Evolutionary conservation across 2,329 filamentous ascomycete genomes (phyloP).

Genomic region (Immersiporthe knoxdaviesiana): DNA sequence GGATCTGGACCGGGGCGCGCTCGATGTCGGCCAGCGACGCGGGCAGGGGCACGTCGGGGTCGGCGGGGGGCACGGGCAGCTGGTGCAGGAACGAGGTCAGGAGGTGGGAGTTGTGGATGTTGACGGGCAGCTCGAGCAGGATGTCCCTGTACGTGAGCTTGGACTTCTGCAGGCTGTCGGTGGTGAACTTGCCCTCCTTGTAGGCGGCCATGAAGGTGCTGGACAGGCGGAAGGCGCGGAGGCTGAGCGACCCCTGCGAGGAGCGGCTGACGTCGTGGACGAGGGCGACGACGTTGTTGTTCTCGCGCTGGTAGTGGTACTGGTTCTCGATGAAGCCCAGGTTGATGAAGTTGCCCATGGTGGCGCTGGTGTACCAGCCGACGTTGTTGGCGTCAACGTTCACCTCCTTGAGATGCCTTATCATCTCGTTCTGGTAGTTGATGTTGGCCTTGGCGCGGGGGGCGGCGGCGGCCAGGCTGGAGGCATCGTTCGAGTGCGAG

Average conservation of each 20-base stretch:
- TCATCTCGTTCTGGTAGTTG: constrained; percentile 93
- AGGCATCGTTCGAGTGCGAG: constrained; percentile 74
- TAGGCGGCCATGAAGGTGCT: constrained; percentile 84
- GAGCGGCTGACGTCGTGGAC: constrained; percentile 96
- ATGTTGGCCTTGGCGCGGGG: constrained; percentile 90
- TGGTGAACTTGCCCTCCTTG: constrained; percentile 97
- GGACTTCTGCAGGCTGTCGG: constrained; percentile 94
- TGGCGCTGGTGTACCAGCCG: constrained; percentile 98
- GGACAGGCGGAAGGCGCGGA: constrained; percentile 92
- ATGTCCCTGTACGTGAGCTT: constrained; percentile 94
- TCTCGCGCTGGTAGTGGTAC: constrained; percentile 95
- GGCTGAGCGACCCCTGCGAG: constrained; percentile 85
- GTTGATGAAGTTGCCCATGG: constrained; percentile 98
- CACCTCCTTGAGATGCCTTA: constrained; percentile 92
- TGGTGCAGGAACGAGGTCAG: constrained; percentile 95
- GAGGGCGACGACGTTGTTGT: constrained; percentile 83
- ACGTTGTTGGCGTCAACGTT: constrained; percentile 98
- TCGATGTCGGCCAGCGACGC: constrained; percentile 78
- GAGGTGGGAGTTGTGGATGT: constrained; percentile 95
- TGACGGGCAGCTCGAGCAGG: constrained; percentile 84
- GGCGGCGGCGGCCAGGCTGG: constrained; percentile 79
- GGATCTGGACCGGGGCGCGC: constrained; percentile 62
- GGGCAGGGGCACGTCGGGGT: constrained; percentile 73
- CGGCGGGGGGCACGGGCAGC: constrained; percentile 69
- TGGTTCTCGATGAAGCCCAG: constrained; percentile 96